Evolutionary conservation across 139 green algal genomes (phyloP), one percentile per base, ranked within the genome.

Genomic region (Chlorella sp.): DNA sequence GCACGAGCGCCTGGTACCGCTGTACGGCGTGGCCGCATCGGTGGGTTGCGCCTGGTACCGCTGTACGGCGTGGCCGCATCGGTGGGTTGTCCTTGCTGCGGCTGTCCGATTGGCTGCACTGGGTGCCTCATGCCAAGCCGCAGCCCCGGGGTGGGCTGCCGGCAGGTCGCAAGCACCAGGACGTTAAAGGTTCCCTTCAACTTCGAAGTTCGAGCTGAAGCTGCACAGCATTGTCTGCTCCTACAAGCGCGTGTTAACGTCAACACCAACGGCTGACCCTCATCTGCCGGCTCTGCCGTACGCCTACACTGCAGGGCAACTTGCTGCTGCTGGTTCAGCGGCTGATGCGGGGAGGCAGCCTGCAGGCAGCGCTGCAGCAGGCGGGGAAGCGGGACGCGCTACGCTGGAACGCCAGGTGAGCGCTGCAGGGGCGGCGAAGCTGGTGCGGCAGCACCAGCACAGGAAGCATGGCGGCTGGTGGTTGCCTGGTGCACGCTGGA

Each of bases 291-390:
- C 43, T 28, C 5, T 60, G 13, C 9, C 41, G 1, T n/a, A 17
- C 30, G 7, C 17, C 8, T 32, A 0, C 22, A 3, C 36, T 60
- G 72, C 72, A 78, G 72, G 76, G 76, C 32, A 26, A 41, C 6
- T 28, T 72, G 36, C 38, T 82, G 34, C 28, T 83, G 60, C 30
- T 83, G 77, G 77, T 68, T 20, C 73, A 58, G 41, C 14, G 56
- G 30, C 41, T 73, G 36, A 83, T 83, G 77, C 77, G 13, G 1
- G 77, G 77, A 26, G 77, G 77, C 56, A 62, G 40, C 58, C 58
- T 83, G 60, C 60, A 32, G 8, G 32, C 38, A 2, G 76, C 76
- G 76, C 58, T 82, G 7, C 48, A 72, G 38, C 19, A 82, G 16
- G 20, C 54, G 9, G 11, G 51, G 17, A 38, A 13, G 24, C 58